Evolutionary conservation across 768 basidiomycete genomes (phyloP).

Genomic region (Xerocomellus intermedius): DNA sequence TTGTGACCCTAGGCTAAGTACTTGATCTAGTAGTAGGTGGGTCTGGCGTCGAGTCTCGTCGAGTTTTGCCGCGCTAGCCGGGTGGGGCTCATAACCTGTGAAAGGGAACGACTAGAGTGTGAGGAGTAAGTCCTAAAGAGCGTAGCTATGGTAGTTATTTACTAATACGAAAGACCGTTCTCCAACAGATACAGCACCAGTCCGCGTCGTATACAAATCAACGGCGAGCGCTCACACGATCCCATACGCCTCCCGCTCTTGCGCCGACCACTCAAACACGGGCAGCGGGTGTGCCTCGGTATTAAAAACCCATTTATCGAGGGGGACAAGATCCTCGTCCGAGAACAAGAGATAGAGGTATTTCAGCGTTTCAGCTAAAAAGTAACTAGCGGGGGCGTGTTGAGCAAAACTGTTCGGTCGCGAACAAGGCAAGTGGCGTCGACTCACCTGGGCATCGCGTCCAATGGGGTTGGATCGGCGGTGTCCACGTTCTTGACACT

Average conservation of each 20-base stretch:
- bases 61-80: too few relatives aligned
- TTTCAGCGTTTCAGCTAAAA: slow-evolving; percentile 62
- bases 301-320: slow-evolving; percentile 59
- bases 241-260: slow-evolving; percentile 48
- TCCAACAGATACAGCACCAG: too few relatives aligned
- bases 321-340: slow-evolving; percentile 55
- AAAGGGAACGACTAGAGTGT: too few relatives aligned
- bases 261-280: slow-evolving; percentile 59
- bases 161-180: too few relatives aligned
- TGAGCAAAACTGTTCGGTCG: slow-evolving; percentile 15
- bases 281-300: slow-evolving; percentile 78
- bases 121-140: too few relatives aligned
- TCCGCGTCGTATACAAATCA: too few relatives aligned
- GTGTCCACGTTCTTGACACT: slow-evolving; percentile 47
- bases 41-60: too few relatives aligned
- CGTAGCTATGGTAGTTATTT: too few relatives aligned
- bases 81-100: too few relatives aligned
- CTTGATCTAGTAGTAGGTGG: too few relatives aligned
- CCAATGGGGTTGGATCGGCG: slow-evolving; percentile 34
- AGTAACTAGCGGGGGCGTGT: slow-evolving; percentile 37
- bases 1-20: too few relatives aligned
- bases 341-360: slow-evolving; percentile 71
- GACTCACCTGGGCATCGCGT: slow-evolving; percentile 66
- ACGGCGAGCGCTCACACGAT: slow-evolving; percentile 6
- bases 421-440: neutral